A percentile compares a stretch with the other conserved stretches of the same genome.
These are phyloP conservation scores for Phytophthora sp. DNA, from an alignment of 352 stramenopile genomes.

Conservation along the genomic window DNA sequence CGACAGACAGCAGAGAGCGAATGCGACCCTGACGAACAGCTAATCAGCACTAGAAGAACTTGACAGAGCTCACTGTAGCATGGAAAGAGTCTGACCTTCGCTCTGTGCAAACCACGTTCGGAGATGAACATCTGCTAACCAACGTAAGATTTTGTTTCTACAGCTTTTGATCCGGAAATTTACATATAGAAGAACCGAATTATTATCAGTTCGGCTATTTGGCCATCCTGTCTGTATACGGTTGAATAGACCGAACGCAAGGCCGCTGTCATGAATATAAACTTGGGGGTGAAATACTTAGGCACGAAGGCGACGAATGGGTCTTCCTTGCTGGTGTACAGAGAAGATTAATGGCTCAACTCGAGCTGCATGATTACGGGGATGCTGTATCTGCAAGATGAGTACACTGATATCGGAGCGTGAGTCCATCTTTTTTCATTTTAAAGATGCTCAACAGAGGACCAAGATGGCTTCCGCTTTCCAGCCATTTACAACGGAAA, in stretches of 20 bases:
- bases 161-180: not conserved
- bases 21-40: too few species aligned
- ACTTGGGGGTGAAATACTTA: not conserved
- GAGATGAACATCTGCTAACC: not conserved
- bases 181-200: not conserved
- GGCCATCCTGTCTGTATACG: too few species aligned
- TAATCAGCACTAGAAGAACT: too few species aligned
- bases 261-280: too few species aligned
- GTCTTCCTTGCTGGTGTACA: not conserved
- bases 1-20: too few species aligned
- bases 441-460: too few species aligned
- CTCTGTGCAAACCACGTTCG: not conserved
- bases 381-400: not conserved
- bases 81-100: not conserved
- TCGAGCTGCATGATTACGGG: not conserved
- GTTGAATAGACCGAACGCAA: too few species aligned
- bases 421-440: constrained; percentile 12
- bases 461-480: too few species aligned
- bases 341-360: constrained; percentile 3
- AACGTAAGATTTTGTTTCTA: not conserved
- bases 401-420: not conserved
- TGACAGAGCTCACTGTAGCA: too few species aligned
- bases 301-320: not conserved
- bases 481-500: too few species aligned
- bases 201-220: not conserved